These are phyloP conservation scores for Pseudocercospora vitis DNA, from an alignment of 2,329 filamentous ascomycete genomes.

Conservation along the genomic window DNA sequence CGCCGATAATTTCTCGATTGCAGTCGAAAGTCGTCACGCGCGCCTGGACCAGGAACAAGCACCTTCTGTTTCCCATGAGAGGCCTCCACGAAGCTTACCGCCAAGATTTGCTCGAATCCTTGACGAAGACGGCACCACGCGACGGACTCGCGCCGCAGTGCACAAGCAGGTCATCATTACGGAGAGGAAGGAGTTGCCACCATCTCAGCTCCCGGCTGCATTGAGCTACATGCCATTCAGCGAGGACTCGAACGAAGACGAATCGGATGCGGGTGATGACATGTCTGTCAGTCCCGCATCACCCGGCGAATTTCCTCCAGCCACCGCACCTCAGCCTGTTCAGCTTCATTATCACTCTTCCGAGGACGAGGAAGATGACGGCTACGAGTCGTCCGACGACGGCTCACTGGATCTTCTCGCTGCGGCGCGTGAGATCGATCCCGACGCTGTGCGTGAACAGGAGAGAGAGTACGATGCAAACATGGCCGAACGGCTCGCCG, in stretches of 20 bases:
- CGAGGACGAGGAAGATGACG: constrained; percentile 37
- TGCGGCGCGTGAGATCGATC: constrained; percentile 46
- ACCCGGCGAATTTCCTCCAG: constrained; percentile 28
- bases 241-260: constrained; percentile 39
- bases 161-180: constrained; percentile 65
- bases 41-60: constrained; percentile 21
- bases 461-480: constrained; percentile 51
- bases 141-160: constrained; percentile 50
- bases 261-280: constrained; percentile 39
- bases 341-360: constrained; percentile 30
- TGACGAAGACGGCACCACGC: constrained; percentile 4
- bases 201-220: constrained; percentile 47
- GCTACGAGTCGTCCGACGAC: constrained; percentile 38
- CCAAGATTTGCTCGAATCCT: constrained; percentile 40
- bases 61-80: constrained; percentile 7
- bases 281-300: constrained; percentile 27
- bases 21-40: constrained; percentile 44
- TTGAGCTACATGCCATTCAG: constrained; percentile 45
- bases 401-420: constrained; percentile 49
- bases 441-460: constrained; percentile 41
- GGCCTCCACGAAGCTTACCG: constrained; percentile 30
- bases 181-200: constrained; percentile 62
- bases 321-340: constrained; percentile 37
- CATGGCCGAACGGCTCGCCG: constrained; percentile 49
- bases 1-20: constrained; percentile 55